phyloP scores from a whole-genome alignment of 495 filamentous ascomycete genomes.

The Pyrenula aspistea region DNA sequence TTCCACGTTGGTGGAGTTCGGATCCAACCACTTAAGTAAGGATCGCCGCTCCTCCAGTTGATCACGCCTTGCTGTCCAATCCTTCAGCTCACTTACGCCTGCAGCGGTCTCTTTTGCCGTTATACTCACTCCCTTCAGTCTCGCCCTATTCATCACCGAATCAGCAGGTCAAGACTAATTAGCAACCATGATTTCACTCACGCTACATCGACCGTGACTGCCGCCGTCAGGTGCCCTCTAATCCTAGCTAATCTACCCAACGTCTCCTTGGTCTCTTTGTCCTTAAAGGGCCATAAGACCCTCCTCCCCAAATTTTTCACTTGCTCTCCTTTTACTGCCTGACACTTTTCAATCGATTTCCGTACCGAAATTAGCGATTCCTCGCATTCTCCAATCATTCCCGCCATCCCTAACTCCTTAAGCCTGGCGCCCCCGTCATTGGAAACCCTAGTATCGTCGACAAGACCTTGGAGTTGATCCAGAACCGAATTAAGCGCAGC shows the following conservation, averaged over 20 bases:
- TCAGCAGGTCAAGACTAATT: not conserved
- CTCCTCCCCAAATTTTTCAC: conserved; percentile 6
- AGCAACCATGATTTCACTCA: conserved; percentile 1
- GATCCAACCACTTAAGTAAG: conserved; percentile 1
- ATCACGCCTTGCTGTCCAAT: not conserved
- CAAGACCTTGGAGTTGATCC: conserved; percentile 1
- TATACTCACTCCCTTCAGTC: not conserved
- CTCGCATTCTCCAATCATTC: not conserved
- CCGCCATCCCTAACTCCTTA: not conserved
- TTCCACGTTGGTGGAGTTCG: conserved; percentile 4
- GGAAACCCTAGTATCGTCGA: not conserved
- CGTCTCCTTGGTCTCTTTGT: conserved; percentile 10
- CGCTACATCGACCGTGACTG: conserved; percentile 7
- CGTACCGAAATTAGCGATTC: not conserved
- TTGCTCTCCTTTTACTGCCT: conserved; percentile 1
- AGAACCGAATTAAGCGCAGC: conserved; percentile 3
- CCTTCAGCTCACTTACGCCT: conserved; percentile 1
- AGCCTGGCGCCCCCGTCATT: not conserved
- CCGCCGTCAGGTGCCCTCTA: conserved; percentile 3
- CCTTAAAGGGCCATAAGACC: conserved; percentile 13
- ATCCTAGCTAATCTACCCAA: conserved; percentile 7
- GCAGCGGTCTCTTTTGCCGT: not conserved
- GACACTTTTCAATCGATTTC: not conserved
- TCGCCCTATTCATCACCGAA: not conserved
- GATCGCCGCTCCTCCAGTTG: conserved; percentile 3